A percentile compares a stretch with the other conserved stretches of the same genome.
Conservation (phyloP, 495 filamentous ascomycete genomes). For the Aspergillus wentii region DNA sequence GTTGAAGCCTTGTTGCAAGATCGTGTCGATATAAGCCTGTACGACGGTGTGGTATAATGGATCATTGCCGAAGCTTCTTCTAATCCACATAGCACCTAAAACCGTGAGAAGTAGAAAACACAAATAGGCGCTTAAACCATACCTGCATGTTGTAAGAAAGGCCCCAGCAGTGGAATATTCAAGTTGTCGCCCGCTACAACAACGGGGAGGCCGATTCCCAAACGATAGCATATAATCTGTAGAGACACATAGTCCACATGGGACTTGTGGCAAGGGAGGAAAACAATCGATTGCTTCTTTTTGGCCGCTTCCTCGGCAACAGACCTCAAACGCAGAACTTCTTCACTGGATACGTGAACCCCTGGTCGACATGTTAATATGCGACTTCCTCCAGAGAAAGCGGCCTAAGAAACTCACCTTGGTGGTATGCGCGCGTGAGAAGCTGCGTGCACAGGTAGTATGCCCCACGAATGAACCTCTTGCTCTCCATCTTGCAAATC, state of each 20-base stretch:
- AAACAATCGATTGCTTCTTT: slow-evolving; percentile 93
- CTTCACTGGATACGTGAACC: slow-evolving; percentile 92
- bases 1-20: slow-evolving; percentile 87
- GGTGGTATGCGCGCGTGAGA: slow-evolving; percentile 88
- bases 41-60: slow-evolving; percentile 85
- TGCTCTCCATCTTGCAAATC: slow-evolving; percentile 99
- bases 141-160: slow-evolving; percentile 90
- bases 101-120: slow-evolving; percentile 8
- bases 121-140: slow-evolving; percentile 9
- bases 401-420: slow-evolving; percentile 63
- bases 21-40: slow-evolving; percentile 90
- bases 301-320: slow-evolving; percentile 77
- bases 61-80: slow-evolving; percentile 88
- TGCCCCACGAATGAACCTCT: slow-evolving; percentile 82
- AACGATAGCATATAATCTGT: slow-evolving; percentile 89
- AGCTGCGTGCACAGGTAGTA: slow-evolving; percentile 89
- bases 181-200: slow-evolving; percentile 95
- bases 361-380: too few species aligned
- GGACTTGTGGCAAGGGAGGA: slow-evolving; percentile 88
- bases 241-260: slow-evolving; percentile 95
- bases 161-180: slow-evolving; percentile 85
- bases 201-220: slow-evolving; percentile 84
- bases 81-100: slow-evolving; percentile 89
- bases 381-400: too few species aligned
- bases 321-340: slow-evolving; percentile 73